Base-by-base conservation (phyloP, 129 eudicot species). In the Saposhnikovia divaricata region DNA sequence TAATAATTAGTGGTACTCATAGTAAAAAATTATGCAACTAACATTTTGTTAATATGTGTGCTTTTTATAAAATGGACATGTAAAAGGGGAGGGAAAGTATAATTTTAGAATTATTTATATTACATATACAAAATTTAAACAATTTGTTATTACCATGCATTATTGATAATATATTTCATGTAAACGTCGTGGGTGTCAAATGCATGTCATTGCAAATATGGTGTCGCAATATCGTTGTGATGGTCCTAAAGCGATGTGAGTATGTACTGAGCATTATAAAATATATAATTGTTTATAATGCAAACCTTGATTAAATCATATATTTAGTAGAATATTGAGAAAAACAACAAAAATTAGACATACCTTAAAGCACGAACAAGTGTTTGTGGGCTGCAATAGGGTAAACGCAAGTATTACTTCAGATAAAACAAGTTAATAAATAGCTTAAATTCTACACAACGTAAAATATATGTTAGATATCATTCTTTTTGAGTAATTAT, bases 281-380 rank as follows among this genome's bases (percentile, higher is more conserved):
- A 34, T 34, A 34, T 34, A 34, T 61, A n/a, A 59, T 59, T 8
- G 1, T n/a, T 21, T 10, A 61, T 10, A n/a, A 61, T n/a, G 15
- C 4, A 61, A 25, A 61, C 25, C 1, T 2, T 57, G 23, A 8
- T 23, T 8, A 23, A 57, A 8, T 12, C 12, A 57, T 16, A 57
- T 21, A 21, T 1, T 23, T 18, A 57, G 12, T 57, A 23, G 66
- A 57, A 57, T 8, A 8, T 6, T 57, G 9, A 53, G 25, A 53
- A 25, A 25, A 65, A 28, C 19, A 65, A 28, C 28, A 10, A 0
- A 27, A 50, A 48, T n/a, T 73, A 84, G 39, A 82, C 89, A 79
- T 90, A 94, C 98, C 98, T 94, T 73, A 94, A 79, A 77, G 98
- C 98, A 79, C 97, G 98, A 77, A 94, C 98, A 50, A 94, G 92